phyloP scores from a whole-genome alignment of 176 grass and related monocot species.

The Saccharum officinarum region DNA sequence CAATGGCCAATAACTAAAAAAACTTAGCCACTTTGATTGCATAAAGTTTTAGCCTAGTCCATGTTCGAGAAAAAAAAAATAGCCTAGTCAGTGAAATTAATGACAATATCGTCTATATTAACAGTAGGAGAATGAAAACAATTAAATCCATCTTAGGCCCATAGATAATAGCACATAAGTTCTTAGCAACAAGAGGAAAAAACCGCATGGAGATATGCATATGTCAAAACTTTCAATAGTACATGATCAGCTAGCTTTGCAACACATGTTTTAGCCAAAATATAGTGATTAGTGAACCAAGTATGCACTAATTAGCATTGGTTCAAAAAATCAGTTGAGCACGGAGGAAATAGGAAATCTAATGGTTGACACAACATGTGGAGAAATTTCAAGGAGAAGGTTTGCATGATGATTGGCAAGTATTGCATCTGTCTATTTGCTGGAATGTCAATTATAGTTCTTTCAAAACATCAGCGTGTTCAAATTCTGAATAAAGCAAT shows the following conservation, averaged over 20 bases:
- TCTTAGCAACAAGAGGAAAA: not conserved
- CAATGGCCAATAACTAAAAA: not conserved
- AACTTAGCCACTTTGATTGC: not conserved
- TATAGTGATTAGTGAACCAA: too few relatives aligned
- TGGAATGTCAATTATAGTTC: not conserved
- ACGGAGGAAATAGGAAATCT: not conserved
- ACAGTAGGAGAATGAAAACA: not conserved
- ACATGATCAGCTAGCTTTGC: not conserved
- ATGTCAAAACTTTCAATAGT: not conserved
- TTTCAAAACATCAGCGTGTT: not conserved
- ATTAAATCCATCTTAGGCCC: not conserved
- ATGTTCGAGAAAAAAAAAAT: too few relatives aligned
- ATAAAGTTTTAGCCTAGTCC: not conserved
- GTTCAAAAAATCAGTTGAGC: not conserved
- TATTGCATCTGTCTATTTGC: not conserved
- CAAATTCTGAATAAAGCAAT: not conserved
- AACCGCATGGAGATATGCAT: not conserved
- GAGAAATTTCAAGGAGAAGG: not conserved
- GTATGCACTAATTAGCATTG: not conserved
- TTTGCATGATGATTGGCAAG: not conserved
- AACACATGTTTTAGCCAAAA: too few relatives aligned
- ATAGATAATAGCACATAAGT: not conserved
- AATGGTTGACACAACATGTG: not conserved
- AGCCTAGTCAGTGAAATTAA: not conserved
- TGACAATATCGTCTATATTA: not conserved